These are phyloP conservation scores for Actinomortierella wolfii DNA, from an alignment of 371 early-diverging fungal genomes.

Conservation along the genomic window DNA sequence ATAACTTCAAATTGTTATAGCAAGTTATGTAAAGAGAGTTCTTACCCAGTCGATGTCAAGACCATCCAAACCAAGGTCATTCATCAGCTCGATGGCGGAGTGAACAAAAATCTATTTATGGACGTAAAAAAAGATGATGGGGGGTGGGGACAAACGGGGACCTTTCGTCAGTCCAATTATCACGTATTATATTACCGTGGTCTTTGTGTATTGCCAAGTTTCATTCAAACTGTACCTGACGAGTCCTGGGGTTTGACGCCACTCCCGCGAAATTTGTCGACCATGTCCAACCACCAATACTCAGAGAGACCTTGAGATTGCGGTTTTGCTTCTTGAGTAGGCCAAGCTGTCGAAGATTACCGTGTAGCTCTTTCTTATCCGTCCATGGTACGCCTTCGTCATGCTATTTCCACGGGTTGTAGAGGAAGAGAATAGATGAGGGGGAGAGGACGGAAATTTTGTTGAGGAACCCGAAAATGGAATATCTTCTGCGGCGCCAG, in stretches of 20 bases:
- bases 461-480: neutral
- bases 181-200: too few species aligned
- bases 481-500: neutral
- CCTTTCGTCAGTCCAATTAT: too few species aligned
- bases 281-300: constrained; percentile 91
- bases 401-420: constrained; percentile 45
- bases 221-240: too few species aligned
- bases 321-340: constrained; percentile 74
- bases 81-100: constrained; percentile 61
- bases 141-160: too few species aligned
- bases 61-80: constrained; percentile 64
- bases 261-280: constrained; percentile 84
- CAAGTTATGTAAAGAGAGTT: too few species aligned
- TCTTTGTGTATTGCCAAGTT: too few species aligned
- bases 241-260: constrained; percentile 53
- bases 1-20: too few species aligned
- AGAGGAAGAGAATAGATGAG: neutral
- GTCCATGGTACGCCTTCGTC: constrained; percentile 62
- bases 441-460: neutral
- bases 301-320: constrained; percentile 71
- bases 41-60: constrained; percentile 53
- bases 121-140: neutral
- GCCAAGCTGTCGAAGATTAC: constrained; percentile 81
- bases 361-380: constrained; percentile 69
- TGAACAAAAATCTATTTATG: constrained; percentile 56